phyloP scores from a whole-genome alignment of 1,284 basidiomycete genomes.

The Schizopora paradoxa region DNA sequence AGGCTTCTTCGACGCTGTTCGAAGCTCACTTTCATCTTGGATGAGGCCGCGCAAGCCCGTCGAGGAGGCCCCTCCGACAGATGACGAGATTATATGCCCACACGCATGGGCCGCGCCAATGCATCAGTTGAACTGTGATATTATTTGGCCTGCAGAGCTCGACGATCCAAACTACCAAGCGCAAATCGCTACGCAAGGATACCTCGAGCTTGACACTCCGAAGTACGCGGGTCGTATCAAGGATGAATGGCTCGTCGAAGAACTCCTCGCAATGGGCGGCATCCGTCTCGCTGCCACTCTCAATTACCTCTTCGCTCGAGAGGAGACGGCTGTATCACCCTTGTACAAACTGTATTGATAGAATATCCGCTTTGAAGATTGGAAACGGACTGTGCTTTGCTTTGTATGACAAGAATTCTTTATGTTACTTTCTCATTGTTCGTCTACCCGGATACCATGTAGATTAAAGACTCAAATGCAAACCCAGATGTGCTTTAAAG shows the following conservation, averaged over 20 bases:
- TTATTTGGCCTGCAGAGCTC: constrained; percentile 71
- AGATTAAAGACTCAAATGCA: no score
- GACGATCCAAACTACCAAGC: constrained; percentile 39
- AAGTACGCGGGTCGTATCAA: constrained; percentile 70
- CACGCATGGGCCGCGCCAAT: constrained; percentile 68
- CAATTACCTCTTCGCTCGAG: constrained; percentile 65
- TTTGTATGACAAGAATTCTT: background rate
- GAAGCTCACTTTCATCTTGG: no score
- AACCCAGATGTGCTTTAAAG: no score
- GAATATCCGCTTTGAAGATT: no score
- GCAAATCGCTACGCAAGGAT: constrained; percentile 22
- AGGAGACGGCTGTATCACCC: background rate
- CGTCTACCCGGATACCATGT: no score
- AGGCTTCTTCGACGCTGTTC: no score
- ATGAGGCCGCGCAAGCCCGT: no score
- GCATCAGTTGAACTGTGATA: constrained; percentile 72
- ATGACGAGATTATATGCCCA: constrained; percentile 70
- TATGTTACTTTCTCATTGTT: background rate
- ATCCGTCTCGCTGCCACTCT: constrained; percentile 76
- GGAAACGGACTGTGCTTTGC: background rate
- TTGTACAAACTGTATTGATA: no score
- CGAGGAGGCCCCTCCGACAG: constrained; percentile 31
- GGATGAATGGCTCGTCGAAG: constrained; percentile 70
- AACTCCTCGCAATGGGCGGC: constrained; percentile 76
- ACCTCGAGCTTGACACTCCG: constrained; percentile 82